A percentile compares a stretch with the other conserved stretches of the same genome.
Evolutionary conservation across 1,284 basidiomycete genomes (phyloP).

Genomic region (Heterobasidion irregulare): DNA sequence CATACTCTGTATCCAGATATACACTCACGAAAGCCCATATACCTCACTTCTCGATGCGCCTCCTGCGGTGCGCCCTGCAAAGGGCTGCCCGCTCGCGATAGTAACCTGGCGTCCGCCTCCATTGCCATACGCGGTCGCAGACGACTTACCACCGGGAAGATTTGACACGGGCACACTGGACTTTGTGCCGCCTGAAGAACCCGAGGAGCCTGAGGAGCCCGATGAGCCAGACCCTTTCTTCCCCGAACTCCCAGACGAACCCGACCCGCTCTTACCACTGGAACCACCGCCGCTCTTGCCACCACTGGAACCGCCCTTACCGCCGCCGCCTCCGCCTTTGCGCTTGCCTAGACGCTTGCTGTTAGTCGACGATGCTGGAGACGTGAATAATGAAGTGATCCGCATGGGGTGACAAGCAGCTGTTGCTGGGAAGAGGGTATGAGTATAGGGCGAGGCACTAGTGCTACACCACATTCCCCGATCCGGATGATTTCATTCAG

Average conservation of each 20-base stretch:
- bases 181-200: not conserved
- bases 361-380: not conserved
- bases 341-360: constrained; percentile 2
- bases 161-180: constrained; percentile 5
- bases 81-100: constrained; percentile 11
- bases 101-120: constrained; percentile 7
- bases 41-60: constrained; percentile 12
- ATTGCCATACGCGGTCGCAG: constrained; percentile 10
- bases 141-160: constrained; percentile 6
- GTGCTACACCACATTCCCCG: not conserved
- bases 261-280: not conserved
- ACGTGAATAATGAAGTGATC: not conserved
- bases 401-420: not conserved
- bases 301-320: not conserved
- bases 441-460: too few species aligned
- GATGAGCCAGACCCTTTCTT: too few species aligned
- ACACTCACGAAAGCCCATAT: constrained; percentile 13
- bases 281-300: constrained; percentile 1
- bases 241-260: too few species aligned
- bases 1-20: too few species aligned
- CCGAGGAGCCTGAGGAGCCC: not conserved
- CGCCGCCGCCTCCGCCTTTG: constrained; percentile 8
- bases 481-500: not conserved
- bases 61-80: constrained; percentile 13
- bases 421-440: not conserved